Evolutionary conservation across 2,329 filamentous ascomycete species (phyloP).

Genomic region (Pseudocercospora pini-densiflorae): DNA sequence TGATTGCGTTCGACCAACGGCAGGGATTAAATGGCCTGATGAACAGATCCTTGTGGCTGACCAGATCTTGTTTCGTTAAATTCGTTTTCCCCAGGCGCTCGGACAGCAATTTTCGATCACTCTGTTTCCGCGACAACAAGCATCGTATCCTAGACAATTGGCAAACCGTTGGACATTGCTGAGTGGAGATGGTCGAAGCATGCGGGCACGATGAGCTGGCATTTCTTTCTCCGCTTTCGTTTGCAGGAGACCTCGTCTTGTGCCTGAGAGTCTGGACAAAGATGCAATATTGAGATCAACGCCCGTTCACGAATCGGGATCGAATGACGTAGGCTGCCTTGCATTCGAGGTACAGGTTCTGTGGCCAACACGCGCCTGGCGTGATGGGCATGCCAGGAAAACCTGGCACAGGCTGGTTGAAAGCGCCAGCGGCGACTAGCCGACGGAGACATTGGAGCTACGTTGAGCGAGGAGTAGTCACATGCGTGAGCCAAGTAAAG

Average conservation of each 20-base stretch:
- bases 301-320: neutral
- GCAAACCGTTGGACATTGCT: neutral
- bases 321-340: neutral
- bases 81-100: neutral
- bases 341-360: neutral
- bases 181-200: neutral
- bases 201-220: neutral
- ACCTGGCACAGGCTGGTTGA: slow-evolving; percentile 9
- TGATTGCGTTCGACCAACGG: neutral
- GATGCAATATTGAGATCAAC: slow-evolving; percentile 15
- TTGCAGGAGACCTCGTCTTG: neutral
- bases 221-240: neutral
- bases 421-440: slow-evolving; percentile 6
- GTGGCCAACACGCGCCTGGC: slow-evolving; percentile 1
- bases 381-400: neutral
- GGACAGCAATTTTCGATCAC: neutral
- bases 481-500: neutral
- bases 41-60: slow-evolving; percentile 5
- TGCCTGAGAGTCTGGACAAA: neutral
- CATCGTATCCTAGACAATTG: neutral
- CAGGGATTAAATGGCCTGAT: neutral
- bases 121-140: neutral
- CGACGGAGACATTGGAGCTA: neutral
- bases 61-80: slow-evolving; percentile 7
- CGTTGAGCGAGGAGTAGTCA: neutral